Evolutionary conservation across 192 early-diverging fungal species (phyloP).

Genomic region (Backusella liffmaniae): DNA sequence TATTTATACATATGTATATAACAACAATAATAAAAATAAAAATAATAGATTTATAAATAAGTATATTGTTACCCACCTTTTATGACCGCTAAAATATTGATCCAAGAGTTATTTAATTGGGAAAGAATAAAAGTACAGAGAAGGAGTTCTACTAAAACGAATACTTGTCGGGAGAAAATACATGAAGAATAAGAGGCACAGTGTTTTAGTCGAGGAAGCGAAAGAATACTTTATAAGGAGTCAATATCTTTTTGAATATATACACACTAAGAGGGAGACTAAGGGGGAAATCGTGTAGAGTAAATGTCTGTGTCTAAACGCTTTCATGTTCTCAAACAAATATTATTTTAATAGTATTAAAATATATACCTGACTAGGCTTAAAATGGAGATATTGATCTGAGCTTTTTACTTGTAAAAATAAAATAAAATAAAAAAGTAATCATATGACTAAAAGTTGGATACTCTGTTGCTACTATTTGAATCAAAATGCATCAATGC

Average conservation of each 20-base stretch:
- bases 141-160: not conserved
- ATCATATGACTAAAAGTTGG: slow-evolving; percentile 1
- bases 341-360: not conserved
- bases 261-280: not conserved
- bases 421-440: not conserved
- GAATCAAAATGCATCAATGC: not conserved
- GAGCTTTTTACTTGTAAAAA: not conserved
- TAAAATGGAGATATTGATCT: slow-evolving; percentile 3
- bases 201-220: not conserved
- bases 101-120: not conserved
- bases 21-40: not conserved
- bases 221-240: not conserved
- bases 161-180: not conserved
- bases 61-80: not conserved
- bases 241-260: not conserved
- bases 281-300: not conserved
- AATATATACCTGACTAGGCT: not conserved
- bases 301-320: not conserved
- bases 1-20: not conserved
- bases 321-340: not conserved
- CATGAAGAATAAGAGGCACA: not conserved
- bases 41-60: not conserved
- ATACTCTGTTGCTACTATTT: not conserved
- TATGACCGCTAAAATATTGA: no score
- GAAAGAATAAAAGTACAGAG: not conserved